Base-by-base conservation (phyloP, 306 rosid genomes). In the Malus fusca region DNA sequence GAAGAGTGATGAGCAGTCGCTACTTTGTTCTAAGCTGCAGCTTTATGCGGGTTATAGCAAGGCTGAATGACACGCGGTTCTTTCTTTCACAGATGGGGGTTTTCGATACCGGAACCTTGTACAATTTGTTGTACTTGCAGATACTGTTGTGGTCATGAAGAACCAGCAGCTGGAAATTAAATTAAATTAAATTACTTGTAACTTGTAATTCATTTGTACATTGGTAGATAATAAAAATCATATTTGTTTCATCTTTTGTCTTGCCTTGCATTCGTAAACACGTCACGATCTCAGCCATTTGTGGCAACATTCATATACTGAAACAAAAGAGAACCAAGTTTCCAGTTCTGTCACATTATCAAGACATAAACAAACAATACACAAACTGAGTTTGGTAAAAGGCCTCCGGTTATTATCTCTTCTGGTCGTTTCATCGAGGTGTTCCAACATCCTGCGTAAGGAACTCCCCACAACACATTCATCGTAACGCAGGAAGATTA, bases 71-170 rank as follows among this genome's bases (percentile, higher is more conserved):
- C 42, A 21, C 19, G 30, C 48, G 4, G 53, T 48, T 48, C 19
- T 5, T 31, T 33, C 23, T 72, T 59, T 48, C 42, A 58, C 77
- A 59, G 77, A 58, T 14, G 55, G 76, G 43, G 10, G 42, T 59
- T 59, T 31, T 31, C 35, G 63, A 23, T 64, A 15, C 68, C 5
- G 56, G 56, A 55, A 5, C 44, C 12, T 10, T 19, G 2, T 4
- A 35, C 26, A 21, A 31, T 59, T 35, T 42, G 44, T 6, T 59
- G 77, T 73, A 17, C 28, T 11, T 59, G 77, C 59, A 42, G 77
- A 59, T 58, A 73, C 68, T 40, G 68, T 59, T 40, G 67, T 59
- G 66, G 76, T 56, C 76, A 35, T 23, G 35, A 61, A 72, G 59
- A 33, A n/a, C 2, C 40, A 72, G 76, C 66, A 15, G 37, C 43